Evolutionary conservation across 192 early-diverging fungal species (phyloP).

Genomic region (Jimgerdemannia flammicorona): DNA sequence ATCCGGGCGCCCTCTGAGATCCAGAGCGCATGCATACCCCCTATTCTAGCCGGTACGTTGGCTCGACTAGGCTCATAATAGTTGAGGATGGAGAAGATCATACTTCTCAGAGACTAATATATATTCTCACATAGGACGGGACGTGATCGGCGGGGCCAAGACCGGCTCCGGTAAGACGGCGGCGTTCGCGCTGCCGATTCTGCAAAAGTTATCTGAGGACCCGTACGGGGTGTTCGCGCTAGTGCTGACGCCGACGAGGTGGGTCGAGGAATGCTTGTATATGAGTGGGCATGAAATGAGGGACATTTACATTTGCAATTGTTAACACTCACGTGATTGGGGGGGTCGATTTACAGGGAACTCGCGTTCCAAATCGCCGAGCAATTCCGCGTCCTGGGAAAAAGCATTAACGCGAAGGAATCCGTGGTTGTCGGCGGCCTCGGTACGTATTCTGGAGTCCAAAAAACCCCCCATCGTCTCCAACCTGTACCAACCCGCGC

Average conservation of each 20-base stretch:
- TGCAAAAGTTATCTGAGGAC: slow-evolving; percentile 93
- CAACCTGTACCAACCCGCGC: background rate
- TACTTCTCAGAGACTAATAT: slow-evolving; percentile 3
- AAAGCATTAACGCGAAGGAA: slow-evolving; percentile 78
- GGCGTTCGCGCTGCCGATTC: slow-evolving; percentile 95
- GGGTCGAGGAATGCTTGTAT: background rate
- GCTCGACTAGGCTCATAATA: background rate
- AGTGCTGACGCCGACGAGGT: slow-evolving; percentile 94
- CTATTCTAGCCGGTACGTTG: slow-evolving; percentile 52
- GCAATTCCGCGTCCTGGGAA: slow-evolving; percentile 92
- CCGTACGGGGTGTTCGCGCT: slow-evolving; percentile 96
- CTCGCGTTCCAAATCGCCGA: slow-evolving; percentile 98
- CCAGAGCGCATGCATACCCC: slow-evolving; percentile 81
- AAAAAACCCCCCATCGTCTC: background rate
- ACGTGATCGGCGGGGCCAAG: slow-evolving; percentile 92
- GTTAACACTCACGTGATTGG: slow-evolving; percentile 3
- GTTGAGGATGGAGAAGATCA: background rate
- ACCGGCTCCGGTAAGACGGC: slow-evolving; percentile 98
- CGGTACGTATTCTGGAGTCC: slow-evolving; percentile 30
- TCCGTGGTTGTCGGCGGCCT: slow-evolving; percentile 90
- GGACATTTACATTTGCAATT: background rate
- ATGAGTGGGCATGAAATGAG: background rate
- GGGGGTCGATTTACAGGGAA: slow-evolving; percentile 64
- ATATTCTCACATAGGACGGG: slow-evolving; percentile 42
- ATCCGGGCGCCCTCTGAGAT: slow-evolving; percentile 90